Base-by-base conservation (phyloP, 805 yeast genomes). In the Komagataella ulmi region DNA sequence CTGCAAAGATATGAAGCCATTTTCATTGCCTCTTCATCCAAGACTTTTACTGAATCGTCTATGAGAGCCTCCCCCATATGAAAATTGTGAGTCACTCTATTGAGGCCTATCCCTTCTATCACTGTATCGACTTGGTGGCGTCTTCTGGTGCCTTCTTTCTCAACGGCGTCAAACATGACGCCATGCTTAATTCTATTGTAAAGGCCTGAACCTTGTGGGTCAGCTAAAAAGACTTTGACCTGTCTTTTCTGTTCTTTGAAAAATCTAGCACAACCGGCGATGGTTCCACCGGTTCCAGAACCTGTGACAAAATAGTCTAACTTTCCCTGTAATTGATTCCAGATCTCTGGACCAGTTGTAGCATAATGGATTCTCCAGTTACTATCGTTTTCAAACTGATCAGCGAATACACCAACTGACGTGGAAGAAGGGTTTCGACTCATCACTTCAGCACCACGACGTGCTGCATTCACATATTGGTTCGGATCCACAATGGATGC, bases 251-350 rank as follows among this genome's bases (percentile, higher is more conserved):
- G 62, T 51, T 73, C 78, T 60, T 82, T 88, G 59, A 91, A 72
- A 65, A 74, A 93, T 54, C 74, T 74, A 3, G 95, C 78, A 24
- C 89, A 89, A 52, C 99, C 99, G n/a, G 95, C 74, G 48, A 91
- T 88, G 1, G 99, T 93, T 53, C 99, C 99, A 50, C 93, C 99
- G 0, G 99, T 91, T 8, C 99, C 99, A 40, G 96, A 86, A 0
- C 98, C 98, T 2, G 91, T 77, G 46, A 93, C 81, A 63, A 91
- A 89, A 49, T 74, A 81, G 62, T 88, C 95, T 7, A 91, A 59
- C 1, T 69, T 56, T 12, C 81, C 81, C 7, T 75, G 69, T 70
- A 83, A 73, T 62, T 93, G 98, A 18, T 65, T 55, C 72, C 76
- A 85, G n/a, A 91, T 87, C 61, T 91, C 99, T 1, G 98, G 97